Evolutionary conservation across 2,329 filamentous ascomycete genomes (phyloP).

Genomic region (Fusarium cyanostomum): DNA sequence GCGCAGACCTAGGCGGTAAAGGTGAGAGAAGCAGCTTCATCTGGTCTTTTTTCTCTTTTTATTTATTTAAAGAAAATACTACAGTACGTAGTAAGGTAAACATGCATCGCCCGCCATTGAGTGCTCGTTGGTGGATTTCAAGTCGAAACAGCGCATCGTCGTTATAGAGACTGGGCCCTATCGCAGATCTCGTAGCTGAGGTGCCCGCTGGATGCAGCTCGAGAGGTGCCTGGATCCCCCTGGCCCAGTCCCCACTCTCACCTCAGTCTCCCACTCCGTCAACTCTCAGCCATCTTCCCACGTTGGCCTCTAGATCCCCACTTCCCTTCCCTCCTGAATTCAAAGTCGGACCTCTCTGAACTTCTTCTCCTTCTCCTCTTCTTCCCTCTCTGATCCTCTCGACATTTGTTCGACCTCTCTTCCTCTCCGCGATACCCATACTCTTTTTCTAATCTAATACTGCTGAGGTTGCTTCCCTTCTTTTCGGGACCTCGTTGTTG

Average conservation of each 20-base stretch:
- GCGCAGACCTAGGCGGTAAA: neutral
- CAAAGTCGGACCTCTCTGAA: constrained; percentile 27
- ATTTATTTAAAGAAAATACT: no score
- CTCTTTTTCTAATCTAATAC: constrained; percentile 40
- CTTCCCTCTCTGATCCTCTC: constrained; percentile 27
- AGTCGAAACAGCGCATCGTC: constrained; percentile 7
- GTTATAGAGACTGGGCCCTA: neutral
- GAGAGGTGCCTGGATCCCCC: constrained; percentile 6
- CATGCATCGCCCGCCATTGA: neutral
- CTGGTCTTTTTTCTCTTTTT: neutral
- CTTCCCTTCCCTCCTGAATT: constrained; percentile 40
- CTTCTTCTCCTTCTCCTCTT: constrained; percentile 17
- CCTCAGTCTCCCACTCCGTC: constrained; percentile 16
- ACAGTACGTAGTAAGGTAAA: neutral
- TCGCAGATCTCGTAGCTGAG: constrained; percentile 22
- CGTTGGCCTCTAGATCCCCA: constrained; percentile 43
- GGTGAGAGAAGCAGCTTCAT: neutral
- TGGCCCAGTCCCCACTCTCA: constrained; percentile 23
- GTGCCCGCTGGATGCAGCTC: constrained; percentile 9
- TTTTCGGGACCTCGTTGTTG: constrained; percentile 36
- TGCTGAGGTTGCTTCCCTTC: constrained; percentile 38
- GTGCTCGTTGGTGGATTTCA: constrained; percentile 5
- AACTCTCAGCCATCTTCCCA: constrained; percentile 40
- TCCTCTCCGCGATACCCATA: constrained; percentile 36
- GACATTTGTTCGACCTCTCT: constrained; percentile 20